Evolutionary conservation across 2,329 filamentous ascomycete genomes (phyloP), one percentile per base, ranked within the genome.

Genomic region (Mycosphaerella arachidis): DNA sequence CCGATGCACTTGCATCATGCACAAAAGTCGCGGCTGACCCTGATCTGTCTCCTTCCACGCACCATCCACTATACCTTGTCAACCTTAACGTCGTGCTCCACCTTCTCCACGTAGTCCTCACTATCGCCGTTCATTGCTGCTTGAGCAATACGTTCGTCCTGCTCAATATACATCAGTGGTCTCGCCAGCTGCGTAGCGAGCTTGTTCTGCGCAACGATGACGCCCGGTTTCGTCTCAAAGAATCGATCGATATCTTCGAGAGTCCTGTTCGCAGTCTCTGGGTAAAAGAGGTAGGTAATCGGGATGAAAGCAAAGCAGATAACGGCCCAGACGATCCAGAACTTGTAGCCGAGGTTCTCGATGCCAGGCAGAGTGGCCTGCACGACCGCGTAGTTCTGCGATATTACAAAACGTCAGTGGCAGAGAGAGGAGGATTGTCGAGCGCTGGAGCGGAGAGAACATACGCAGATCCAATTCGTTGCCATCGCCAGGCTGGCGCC

Each of bases 251-350:
- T 67, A 37, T 67, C 67, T 65, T 82, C 79, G 6, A 82, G 72
- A 0, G 79, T 77, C 9, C 76, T 72, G 51, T 77, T 72, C 6
- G 76, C 77, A 3, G 83, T 84, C 68, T 84, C 82, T 0, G 82
- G 82, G 57, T 82, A 82, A 48, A 83, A 74, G 59, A 79, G 73
- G 66, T 78, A 82, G 5, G 81, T 77, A 43, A 81, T 75, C 1
- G 81, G 81, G 48, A 84, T 67, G 59, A 84, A 82, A 18, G 74
- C 72, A 40, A 78, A 79, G 71, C 82, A 83, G 66, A 82, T 77
- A n/a, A 77, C 75, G 1, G 81, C 79, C 71, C 82, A 86, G 63
- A 84, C 76, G 35, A 84, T 76, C 72, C 79, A 84, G 56, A 80
- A 84, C 56, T 77, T 78, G 76, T 80, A 84, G 5, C 78, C 74